A percentile compares a stretch with the other conserved stretches of the same genome.
Conservation (phyloP, 2,329 filamentous ascomycete species). For the Plenodomus tracheiphilus region DNA sequence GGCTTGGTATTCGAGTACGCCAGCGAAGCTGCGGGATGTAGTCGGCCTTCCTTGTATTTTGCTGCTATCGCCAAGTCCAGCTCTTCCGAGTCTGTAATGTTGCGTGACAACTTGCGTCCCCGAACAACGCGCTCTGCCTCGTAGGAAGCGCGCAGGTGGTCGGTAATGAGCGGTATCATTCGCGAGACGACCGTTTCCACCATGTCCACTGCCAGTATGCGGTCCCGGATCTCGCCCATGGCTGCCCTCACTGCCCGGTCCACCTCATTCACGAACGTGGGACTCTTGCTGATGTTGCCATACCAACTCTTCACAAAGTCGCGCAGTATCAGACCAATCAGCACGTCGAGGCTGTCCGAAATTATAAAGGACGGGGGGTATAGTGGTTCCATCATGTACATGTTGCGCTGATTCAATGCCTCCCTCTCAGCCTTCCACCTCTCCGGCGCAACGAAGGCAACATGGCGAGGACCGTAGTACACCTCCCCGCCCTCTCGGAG, state of each 20-base stretch:
- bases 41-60: slow-evolving; percentile 84
- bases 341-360: slow-evolving; percentile 76
- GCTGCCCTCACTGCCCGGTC: slow-evolving; percentile 77
- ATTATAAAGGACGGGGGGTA: slow-evolving; percentile 76
- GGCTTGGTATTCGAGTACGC: slow-evolving; percentile 82
- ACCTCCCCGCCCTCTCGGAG: slow-evolving; percentile 45
- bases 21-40: slow-evolving; percentile 84
- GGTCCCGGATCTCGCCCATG: slow-evolving; percentile 70
- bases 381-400: slow-evolving; percentile 68
- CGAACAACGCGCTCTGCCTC: slow-evolving; percentile 85
- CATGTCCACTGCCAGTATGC: slow-evolving; percentile 75
- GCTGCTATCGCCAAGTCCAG: slow-evolving; percentile 92
- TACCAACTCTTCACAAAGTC: slow-evolving; percentile 94
- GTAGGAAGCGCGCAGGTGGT: slow-evolving; percentile 87
- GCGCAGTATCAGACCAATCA: slow-evolving; percentile 75
- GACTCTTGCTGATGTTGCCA: slow-evolving; percentile 76
- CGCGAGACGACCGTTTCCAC: slow-evolving; percentile 81
- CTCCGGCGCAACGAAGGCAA: slow-evolving; percentile 63
- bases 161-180: slow-evolving; percentile 84
- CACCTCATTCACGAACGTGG: slow-evolving; percentile 81
- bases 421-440: slow-evolving; percentile 73
- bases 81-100: slow-evolving; percentile 94
- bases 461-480: slow-evolving; percentile 45
- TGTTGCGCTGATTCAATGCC: slow-evolving; percentile 65
- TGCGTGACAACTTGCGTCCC: slow-evolving; percentile 83